These are phyloP conservation scores for Volvox africanus DNA, from an alignment of 139 green algal genomes.

Conservation along the genomic window DNA sequence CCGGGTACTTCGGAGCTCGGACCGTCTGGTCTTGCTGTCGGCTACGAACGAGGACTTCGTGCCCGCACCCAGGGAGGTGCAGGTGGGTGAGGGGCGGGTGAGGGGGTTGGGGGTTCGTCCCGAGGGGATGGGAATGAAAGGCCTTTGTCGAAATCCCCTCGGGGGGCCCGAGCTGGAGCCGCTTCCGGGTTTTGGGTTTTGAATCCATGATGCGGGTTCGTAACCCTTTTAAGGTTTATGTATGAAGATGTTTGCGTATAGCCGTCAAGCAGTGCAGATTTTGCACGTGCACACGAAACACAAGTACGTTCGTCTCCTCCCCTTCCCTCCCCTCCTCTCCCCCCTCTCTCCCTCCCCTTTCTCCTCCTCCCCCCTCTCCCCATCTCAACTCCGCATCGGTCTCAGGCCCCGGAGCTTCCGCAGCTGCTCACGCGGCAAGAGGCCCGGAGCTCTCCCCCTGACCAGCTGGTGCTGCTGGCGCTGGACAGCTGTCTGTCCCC, in stretches of 20 bases:
- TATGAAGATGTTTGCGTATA: too few relatives aligned
- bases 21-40: slow-evolving; percentile 28
- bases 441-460: not conserved
- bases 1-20: not conserved
- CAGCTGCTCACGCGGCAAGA: not conserved
- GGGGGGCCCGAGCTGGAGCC: too few relatives aligned
- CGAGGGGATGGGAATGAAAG: too few relatives aligned
- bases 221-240: too few relatives aligned
- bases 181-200: too few relatives aligned
- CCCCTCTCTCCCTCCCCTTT: not conserved
- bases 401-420: not conserved
- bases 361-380: not conserved
- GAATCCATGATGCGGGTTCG: too few relatives aligned
- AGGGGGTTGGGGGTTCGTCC: not conserved
- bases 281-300: not conserved
- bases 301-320: not conserved
- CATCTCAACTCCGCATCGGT: not conserved
- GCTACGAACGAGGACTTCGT: not conserved
- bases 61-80: too few relatives aligned
- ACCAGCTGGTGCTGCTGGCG: not conserved
- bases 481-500: not conserved
- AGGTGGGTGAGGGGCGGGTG: not conserved
- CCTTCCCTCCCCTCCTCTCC: not conserved
- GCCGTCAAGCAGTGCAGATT: not conserved
- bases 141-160: too few relatives aligned